These are phyloP conservation scores for Chenopodium suecicum DNA, from an alignment of 148 eudicot genomes.

Conservation along the genomic window DNA sequence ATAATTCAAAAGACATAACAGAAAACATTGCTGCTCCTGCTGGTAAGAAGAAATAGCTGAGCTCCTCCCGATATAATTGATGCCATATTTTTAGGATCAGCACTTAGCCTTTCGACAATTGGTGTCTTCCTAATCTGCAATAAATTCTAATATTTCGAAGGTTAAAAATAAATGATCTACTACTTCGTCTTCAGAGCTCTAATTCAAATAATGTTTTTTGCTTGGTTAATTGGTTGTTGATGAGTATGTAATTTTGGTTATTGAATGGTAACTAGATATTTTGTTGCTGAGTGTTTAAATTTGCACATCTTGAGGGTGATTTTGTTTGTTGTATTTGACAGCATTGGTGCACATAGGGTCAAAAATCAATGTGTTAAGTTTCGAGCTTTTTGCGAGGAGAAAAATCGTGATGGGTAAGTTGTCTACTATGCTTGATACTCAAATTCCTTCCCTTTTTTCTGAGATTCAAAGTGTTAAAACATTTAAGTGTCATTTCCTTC, in stretches of 20 bases:
- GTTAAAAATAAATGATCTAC: background rate
- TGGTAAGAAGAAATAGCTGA: slow-evolving; percentile 84
- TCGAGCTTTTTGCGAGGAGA: slow-evolving; percentile 54
- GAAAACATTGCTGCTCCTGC: slow-evolving; percentile 86
- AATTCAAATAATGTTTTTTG: background rate
- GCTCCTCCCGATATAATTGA: slow-evolving; percentile 84
- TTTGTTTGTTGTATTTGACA: slow-evolving; percentile 24
- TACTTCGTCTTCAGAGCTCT: too few species aligned
- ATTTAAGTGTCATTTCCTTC: too few species aligned
- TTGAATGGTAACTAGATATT: background rate
- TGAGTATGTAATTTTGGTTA: background rate
- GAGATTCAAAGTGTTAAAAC: too few species aligned
- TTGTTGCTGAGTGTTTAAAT: background rate
- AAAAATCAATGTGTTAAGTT: slow-evolving; percentile 49
- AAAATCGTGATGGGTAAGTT: slow-evolving; percentile 59
- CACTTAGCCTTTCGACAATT: slow-evolving; percentile 44
- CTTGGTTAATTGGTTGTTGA: slow-evolving; percentile 1
- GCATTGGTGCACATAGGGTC: slow-evolving; percentile 64
- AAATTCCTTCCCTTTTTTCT: background rate
- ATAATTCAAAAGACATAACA: slow-evolving; percentile 31
- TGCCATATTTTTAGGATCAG: slow-evolving; percentile 69
- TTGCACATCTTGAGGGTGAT: background rate
- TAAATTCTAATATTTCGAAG: background rate
- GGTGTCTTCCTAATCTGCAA: slow-evolving; percentile 49
- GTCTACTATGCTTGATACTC: background rate